These are phyloP conservation scores for Sphagnum fallax DNA, from an alignment of 228 moss, liverwort and hornwort species.

Conservation along the genomic window DNA sequence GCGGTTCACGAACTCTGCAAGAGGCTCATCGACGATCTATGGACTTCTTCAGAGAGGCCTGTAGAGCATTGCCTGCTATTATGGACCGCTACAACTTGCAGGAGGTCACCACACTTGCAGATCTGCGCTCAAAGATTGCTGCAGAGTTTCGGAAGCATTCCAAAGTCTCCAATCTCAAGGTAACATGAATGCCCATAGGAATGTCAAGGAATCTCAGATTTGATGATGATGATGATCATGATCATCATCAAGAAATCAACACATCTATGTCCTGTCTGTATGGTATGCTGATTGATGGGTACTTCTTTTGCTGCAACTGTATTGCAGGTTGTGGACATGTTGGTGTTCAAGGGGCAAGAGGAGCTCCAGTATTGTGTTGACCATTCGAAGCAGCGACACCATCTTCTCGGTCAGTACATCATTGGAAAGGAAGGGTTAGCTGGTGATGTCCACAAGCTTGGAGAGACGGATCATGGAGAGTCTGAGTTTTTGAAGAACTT, in stretches of 20 bases:
- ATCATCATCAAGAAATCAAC: background rate
- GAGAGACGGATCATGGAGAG: conserved; percentile 76
- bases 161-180: conserved; percentile 71
- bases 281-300: background rate
- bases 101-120: conserved; percentile 58
- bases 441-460: conserved; percentile 51
- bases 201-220: conserved; percentile 41
- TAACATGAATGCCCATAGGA: conserved; percentile 4
- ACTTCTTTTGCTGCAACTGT: background rate
- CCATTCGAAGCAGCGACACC: conserved; percentile 95
- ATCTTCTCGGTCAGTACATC: conserved; percentile 79
- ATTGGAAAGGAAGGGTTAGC: conserved; percentile 59
- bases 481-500: conserved; percentile 81
- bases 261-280: background rate
- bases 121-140: conserved; percentile 49
- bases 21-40: conserved; percentile 62
- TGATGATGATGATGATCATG: background rate
- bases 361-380: conserved; percentile 81
- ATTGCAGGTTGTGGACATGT: conserved; percentile 83
- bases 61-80: conserved; percentile 66
- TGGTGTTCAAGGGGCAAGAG: conserved; percentile 84
- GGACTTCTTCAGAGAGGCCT: conserved; percentile 70
- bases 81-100: conserved; percentile 76
- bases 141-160: conserved; percentile 67
- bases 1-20: conserved; percentile 44